A percentile compares a stretch with the other conserved stretches of the same genome.
Conservation (phyloP, 2,329 filamentous ascomycete species). For the Moelleriella libera region DNA sequence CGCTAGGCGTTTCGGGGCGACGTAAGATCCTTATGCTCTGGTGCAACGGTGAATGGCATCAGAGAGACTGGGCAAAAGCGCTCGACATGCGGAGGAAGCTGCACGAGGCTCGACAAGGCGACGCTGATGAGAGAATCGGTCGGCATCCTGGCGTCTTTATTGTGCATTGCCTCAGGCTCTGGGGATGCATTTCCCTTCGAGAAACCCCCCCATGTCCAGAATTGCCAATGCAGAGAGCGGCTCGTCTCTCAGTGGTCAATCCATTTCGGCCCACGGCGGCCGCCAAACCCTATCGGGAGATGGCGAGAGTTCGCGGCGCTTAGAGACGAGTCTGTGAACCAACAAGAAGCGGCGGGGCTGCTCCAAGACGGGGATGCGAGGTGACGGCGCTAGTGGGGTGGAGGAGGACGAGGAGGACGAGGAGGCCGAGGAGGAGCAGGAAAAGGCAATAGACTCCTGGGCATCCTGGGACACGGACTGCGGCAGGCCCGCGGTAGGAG, state of each 20-base stretch:
- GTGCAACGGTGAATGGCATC: not conserved
- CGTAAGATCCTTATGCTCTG: not conserved
- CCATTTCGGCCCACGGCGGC: conserved; percentile 1
- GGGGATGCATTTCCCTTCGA: not conserved
- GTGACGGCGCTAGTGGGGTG: conserved; percentile 1
- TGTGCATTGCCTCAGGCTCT: no score
- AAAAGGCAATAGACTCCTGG: not conserved
- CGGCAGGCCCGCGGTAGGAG: no score
- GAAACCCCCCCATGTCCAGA: not conserved
- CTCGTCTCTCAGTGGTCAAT: conserved; percentile 5
- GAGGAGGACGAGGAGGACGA: not conserved
- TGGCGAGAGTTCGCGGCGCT: conserved; percentile 10
- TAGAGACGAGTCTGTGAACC: conserved; percentile 7
- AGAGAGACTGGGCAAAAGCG: no score
- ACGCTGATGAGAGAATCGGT: no score
- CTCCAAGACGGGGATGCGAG: not conserved
- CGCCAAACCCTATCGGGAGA: conserved; percentile 4
- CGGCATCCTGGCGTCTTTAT: no score
- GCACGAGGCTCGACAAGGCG: no score
- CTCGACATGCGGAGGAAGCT: no score
- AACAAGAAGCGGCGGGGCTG: conserved; percentile 1
- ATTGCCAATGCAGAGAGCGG: not conserved
- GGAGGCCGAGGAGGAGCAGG: not conserved
- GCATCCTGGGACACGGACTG: no score
- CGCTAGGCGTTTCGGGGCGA: not conserved